A percentile compares a stretch with the other conserved stretches of the same genome.
phyloP scores from a whole-genome alignment of 1,284 basidiomycete genomes.

The Takashimella koratensis region DNA sequence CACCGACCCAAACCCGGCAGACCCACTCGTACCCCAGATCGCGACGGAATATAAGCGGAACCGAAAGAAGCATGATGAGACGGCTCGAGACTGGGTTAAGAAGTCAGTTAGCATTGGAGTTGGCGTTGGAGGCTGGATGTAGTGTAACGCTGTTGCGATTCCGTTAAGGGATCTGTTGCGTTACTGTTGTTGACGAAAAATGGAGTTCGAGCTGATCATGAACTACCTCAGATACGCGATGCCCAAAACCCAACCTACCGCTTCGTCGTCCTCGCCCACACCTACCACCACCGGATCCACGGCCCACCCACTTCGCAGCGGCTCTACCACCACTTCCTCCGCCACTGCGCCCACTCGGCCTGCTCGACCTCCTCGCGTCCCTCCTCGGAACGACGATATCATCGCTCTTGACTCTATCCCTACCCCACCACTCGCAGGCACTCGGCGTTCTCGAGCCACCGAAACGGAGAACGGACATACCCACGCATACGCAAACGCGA shows the following conservation, averaged over 20 bases:
- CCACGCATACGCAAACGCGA: neutral
- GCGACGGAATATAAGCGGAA: constrained; percentile 87
- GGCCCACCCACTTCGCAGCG: constrained; percentile 11
- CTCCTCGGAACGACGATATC: neutral
- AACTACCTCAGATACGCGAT: constrained; percentile 37
- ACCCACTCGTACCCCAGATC: constrained; percentile 51
- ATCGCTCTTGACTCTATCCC: neutral
- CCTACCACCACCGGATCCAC: constrained; percentile 4
- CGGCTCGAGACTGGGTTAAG: constrained; percentile 89
- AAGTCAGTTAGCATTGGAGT: too few relatives aligned
- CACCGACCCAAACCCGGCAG: constrained; percentile 78
- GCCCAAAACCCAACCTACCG: constrained; percentile 16
- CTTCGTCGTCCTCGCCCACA: constrained; percentile 4
- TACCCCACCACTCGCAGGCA: constrained; percentile 20
- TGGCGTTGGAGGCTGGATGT: too few relatives aligned
- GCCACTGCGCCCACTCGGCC: constrained; percentile 1
- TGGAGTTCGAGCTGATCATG: neutral
- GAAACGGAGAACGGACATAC: constrained; percentile 2
- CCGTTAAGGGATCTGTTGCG: too few relatives aligned
- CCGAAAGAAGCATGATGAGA: constrained; percentile 82
- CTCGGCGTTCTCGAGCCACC: constrained; percentile 14
- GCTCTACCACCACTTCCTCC: constrained; percentile 8
- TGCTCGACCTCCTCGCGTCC: constrained; percentile 1
- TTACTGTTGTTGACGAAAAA: constrained; percentile 4
- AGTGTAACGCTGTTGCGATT: too few relatives aligned